Conservation (phyloP, 192 early-diverging fungal species). For the Coemansia sp. region DNA sequence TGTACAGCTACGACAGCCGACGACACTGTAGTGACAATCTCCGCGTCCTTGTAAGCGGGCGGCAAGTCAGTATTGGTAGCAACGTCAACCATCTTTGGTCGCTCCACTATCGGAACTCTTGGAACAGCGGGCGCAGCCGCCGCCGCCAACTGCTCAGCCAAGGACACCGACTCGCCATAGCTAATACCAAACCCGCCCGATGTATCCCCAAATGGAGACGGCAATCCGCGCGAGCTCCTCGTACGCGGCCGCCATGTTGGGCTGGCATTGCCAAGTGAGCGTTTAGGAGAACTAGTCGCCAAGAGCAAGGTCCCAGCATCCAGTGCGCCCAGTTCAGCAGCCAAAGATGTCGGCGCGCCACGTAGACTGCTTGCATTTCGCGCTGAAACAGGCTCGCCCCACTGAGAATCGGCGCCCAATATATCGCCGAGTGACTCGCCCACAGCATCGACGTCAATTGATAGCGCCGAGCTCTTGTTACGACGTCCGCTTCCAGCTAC, state of each 20-base stretch:
- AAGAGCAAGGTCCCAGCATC: conserved; percentile 1
- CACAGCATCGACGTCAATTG: conserved; percentile 21
- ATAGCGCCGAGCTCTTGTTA: conserved; percentile 10
- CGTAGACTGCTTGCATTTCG: conserved; percentile 23
- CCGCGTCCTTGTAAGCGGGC: conserved; percentile 10
- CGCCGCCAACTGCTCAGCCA: conserved; percentile 50
- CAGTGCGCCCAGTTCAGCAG: conserved; percentile 33
- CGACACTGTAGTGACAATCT: background rate
- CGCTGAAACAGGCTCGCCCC: conserved; percentile 40
- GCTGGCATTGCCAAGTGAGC: conserved; percentile 14
- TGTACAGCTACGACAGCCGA: conserved; percentile 9
- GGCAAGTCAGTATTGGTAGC: conserved; percentile 29
- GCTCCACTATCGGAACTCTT: conserved; percentile 12
- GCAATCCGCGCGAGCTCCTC: conserved; percentile 30
- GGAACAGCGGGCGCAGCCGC: conserved; percentile 18
- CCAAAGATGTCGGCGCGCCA: conserved; percentile 24
- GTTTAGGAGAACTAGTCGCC: conserved; percentile 20
- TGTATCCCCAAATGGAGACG: conserved; percentile 37
- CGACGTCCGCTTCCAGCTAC: conserved; percentile 15
- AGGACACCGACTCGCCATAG: conserved; percentile 34
- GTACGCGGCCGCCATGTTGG: conserved; percentile 13
- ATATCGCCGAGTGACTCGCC: conserved; percentile 54
- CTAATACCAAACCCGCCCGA: conserved; percentile 42
- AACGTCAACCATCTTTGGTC: conserved; percentile 40
- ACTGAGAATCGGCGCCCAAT: conserved; percentile 37